Evolutionary conservation across 2,329 filamentous ascomycete species (phyloP), one percentile per base, ranked within the genome.

Genomic region (Fusarium agapanthi): DNA sequence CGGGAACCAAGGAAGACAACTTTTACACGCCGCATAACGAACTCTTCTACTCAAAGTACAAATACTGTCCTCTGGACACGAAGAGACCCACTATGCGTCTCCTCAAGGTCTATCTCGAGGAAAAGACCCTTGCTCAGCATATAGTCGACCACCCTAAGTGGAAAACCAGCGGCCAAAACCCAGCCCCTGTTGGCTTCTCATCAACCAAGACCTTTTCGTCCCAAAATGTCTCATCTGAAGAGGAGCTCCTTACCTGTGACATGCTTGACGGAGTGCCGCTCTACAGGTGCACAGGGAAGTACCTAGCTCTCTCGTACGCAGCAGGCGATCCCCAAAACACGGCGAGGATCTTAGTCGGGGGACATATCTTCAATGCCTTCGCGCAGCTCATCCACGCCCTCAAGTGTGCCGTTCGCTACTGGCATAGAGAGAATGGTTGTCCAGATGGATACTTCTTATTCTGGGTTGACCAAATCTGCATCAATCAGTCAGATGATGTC

Each of bases 221-320:
- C 16, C 41, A 20, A 26, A 5, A 44, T 5, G 5, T 0, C 24
- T 20, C 41, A 26, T 8, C 4, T 2, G 0, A 3, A 20, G 41
- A 44, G 1, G 1, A 18, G 0, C 24, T 44, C 6, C 6, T 44
- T 20, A 24, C 41, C 7, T 44, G 41, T 5, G 24, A 44, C 41
- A 0, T 26, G 24, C 11, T 44, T 26, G 41, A 26, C 11, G 41
- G 24, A 13, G 24, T 44, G 10, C 0, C 15, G 15, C 41, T 43
- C 10, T 12, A 7, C 7, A 3, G 0, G n/a, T 43, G 7, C 41
- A 44, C 41, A 13, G n/a, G 24, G 41, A 1, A 4, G 24, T 44
- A 44, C 11, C 41, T 44, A 13, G 6, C 24, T 44, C 41, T 44
- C 41, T 44, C 41, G 16, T 44, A 44, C 24, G 41, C 41, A 26